Base-by-base conservation (phyloP, 257 asterid species). In the Solanum sejunctum region DNA sequence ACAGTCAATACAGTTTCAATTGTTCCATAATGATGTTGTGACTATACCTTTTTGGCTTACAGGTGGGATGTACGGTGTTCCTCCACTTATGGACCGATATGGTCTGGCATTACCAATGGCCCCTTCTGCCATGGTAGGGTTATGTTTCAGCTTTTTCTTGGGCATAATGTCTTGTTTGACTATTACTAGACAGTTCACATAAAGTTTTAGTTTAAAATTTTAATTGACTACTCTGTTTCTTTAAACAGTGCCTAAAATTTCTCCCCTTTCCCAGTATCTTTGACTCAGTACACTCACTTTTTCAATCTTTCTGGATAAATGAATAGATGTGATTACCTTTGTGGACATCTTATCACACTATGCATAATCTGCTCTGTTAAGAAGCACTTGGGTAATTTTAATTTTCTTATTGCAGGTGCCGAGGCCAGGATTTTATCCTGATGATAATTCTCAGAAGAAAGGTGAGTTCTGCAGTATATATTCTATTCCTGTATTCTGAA, bases 61-160 rank as follows among this genome's bases (percentile, higher is more conserved):
- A 95, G 97, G 97, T 88, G 95, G 95, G 81, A 87, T 94, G 85
- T 95, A 94, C 88, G 95, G 97, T 84, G 89, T 94, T 87, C 97
- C 97, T 21, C 95, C 97, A 21, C 69, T 94, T 87, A 84, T 95
- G 92, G 97, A 94, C 86, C 91, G 93, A 83, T 95, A 94, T 83
- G 95, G 97, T 72, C 78, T 92, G 58, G 86, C 89, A 60, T 88
- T 93, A 86, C 97, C 97, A 23, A 88, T 95, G 92, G 90, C 92
- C 86, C 92, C 96, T 85, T 84, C 90, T 51, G 84, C 91, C 82
- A 84, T 94, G 97, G 99, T 93, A 89, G 85, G 89, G 45, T 28
- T 78, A 26, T 26, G 26, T 78, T 52, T 16, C 49, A 3, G 49
- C 64, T 52, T 28, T 75, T 78, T 36, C 64, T 78, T 26, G 63